Base-by-base conservation (phyloP, 1,284 basidiomycete species). In the Laetiporus sulphureus region DNA sequence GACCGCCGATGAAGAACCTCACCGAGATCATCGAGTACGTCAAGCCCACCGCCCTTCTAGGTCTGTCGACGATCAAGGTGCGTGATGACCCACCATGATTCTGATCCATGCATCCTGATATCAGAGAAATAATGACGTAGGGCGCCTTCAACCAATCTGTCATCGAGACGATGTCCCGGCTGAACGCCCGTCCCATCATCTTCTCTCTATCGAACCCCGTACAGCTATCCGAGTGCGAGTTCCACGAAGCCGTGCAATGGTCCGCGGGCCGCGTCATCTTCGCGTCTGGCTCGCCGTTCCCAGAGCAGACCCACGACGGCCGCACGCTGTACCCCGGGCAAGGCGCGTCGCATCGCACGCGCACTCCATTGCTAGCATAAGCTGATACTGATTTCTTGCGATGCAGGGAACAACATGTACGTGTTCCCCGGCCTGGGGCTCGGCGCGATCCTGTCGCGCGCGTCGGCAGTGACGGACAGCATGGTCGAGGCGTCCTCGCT, bases 151-250 rank as follows among this genome's bases (percentile, higher is more conserved):
- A 72, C 46, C 72, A 83, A 44, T 68, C 74, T 10, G 83, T 92
- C 41, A 78, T 97, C 47, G 71, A 79, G 53, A 69, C 76, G 10
- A 94, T 98, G 91, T 79, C 84, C n/a, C 72, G 77, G 37, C 71
- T 89, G 52, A 96, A 95, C 67, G 70, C 78, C 16, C 77, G 83
- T 18, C 93, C 94, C 20, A 94, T 96, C 69, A 82, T 97, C 62
- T 96, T 97, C 75, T 91, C 94, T 36, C 79, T 97, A n/a, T 92
- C 89, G 25, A 98, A 97, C 68, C 94, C 94, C 22, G 84, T 90
- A 36, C 72, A 76, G 36, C 78, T 92, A 44, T 89, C 86, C 29
- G 89, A 91, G 60, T 87, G 86, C 58, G 83, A 85, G 23, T 96
- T 92, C 63, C 70, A 83, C 45, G 87, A 94, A 51, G 91, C 92